phyloP scores from a whole-genome alignment of 495 filamentous ascomycete species.

The Xylaria grammica region DNA sequence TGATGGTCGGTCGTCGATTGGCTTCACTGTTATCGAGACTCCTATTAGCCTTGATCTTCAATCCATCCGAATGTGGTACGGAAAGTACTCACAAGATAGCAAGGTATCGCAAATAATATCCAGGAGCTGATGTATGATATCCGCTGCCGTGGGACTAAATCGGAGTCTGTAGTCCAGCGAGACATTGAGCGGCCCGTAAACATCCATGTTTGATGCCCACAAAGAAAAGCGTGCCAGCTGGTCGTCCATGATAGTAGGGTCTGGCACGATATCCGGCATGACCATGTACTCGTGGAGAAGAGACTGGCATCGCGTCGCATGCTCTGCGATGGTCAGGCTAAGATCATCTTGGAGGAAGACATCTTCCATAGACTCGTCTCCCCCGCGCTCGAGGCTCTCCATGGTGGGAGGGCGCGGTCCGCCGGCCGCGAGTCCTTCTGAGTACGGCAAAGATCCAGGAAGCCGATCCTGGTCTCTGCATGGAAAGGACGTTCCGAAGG shows the following conservation, averaged over 20 bases:
- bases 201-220: constrained; percentile 45
- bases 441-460: not conserved
- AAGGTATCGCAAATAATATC: constrained; percentile 35
- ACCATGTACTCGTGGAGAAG: constrained; percentile 2
- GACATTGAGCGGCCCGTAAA: constrained; percentile 40
- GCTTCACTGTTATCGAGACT: constrained; percentile 36
- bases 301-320: constrained; percentile 34
- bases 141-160: constrained; percentile 38
- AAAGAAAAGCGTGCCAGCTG: constrained; percentile 41
- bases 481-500: too few species aligned
- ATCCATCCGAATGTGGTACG: not conserved
- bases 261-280: constrained; percentile 36
- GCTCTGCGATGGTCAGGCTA: constrained; percentile 41
- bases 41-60: constrained; percentile 27
- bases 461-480: not conserved
- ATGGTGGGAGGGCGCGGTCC: not conserved
- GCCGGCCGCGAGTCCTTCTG: too few species aligned
- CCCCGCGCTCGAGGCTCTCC: not conserved
- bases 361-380: constrained; percentile 37
- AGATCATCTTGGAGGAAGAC: constrained; percentile 42
- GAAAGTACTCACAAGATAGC: constrained; percentile 34
- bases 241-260: constrained; percentile 41
- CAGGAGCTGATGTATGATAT: constrained; percentile 43
- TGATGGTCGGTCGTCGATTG: constrained; percentile 33
- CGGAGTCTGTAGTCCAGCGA: constrained; percentile 44